Evolutionary conservation across 441 rosid genomes (phyloP), one percentile per base, ranked within the genome.

Genomic region (Melastoma candidum): DNA sequence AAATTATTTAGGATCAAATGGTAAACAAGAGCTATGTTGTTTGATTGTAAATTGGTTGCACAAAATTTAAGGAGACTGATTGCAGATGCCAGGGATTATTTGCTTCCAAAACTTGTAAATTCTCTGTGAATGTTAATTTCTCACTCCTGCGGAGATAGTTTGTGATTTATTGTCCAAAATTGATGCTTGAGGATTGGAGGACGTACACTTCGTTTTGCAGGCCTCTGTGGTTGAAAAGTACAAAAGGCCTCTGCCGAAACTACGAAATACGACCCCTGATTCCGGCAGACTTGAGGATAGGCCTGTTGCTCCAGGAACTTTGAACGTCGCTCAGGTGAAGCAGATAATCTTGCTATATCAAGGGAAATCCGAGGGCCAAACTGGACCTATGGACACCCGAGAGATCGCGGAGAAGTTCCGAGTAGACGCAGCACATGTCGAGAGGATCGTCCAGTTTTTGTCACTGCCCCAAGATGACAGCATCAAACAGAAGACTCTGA

Each of bases 301-400:
- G 53, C 65, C 75, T 3, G 80, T 58, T 53, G 78, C 94, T 54
- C 79, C 80, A 26, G 96, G 96, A 49, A 87, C 90, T 14, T 57
- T 90, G 46, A 87, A 87, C 36, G 83, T 83, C 56, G 86, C 79
- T 47, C 96, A 90, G 79, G 67, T 90, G 54, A 83, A 80, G 46
- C 84, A 80, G 51, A 72, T 90, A 69, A 74, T 92, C 74, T 88
- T 77, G 56, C 74, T 87, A 48, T 71, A 75, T 65, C 83, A 80
- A 60, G 98, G 98, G 55, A 87, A 85, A 64, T 82, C 87, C 12
- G 87, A 75, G 44, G 95, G 77, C 68, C 84, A 75, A n/a, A 44
- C 58, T 0, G 85, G 89, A 10, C 77, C 82, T 2, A 79, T 87
- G 87, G 77, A 76, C 59, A 63, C 68, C 24, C 68, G 64, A 3